Base-by-base conservation (phyloP, 2,329 filamentous ascomycete species). In the Leptographium wingfieldii region DNA sequence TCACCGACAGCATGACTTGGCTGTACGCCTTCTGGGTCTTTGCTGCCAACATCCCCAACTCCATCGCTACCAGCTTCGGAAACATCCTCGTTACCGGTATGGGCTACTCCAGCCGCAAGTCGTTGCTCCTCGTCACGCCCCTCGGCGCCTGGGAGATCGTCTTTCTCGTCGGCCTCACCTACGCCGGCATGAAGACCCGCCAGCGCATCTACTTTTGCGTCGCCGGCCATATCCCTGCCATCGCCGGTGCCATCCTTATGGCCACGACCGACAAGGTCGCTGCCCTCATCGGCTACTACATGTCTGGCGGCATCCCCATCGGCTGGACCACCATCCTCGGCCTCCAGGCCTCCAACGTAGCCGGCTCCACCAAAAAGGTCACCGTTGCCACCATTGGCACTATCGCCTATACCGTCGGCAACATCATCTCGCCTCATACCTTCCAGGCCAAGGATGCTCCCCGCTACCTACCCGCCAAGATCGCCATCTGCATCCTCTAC, bases 381-480 rank as follows among this genome's bases (percentile, higher is more conserved):
- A 82, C 79, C 0, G 76, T 80, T 0, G 78, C 78, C 0, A 78
- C 80, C 0, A 73, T 82, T 69, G 80, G 77, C 56, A 68, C 79
- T 10, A 75, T 80, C 52, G 73, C 72, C 5, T 80, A 79, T 61
- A 78, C 77, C 56, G 73, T 76, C 2, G 80, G 79, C 25, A 84
- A 83, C 63, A 80, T 80, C 62, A 65, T 67, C 56, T 76, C 77
- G 3, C 80, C 81, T 3, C 81, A 84, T 66, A 76, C 76, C 1
- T 85, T 85, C 70, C 73, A 73, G 55, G 79, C 77, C 0, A 70
- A 76, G 59, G 80, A 85, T 65, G 78, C 76, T 0, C 81, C 81
- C 0, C 73, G 78, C 52, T 88, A 86, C 64, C 74, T 83, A 2
- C 80, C 83, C 0, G 85, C 82, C 1, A 81, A 85, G 65, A 82